These are phyloP conservation scores for Cryptococcus sp. DNA, from an alignment of 1,284 basidiomycete genomes.

Conservation along the genomic window DNA sequence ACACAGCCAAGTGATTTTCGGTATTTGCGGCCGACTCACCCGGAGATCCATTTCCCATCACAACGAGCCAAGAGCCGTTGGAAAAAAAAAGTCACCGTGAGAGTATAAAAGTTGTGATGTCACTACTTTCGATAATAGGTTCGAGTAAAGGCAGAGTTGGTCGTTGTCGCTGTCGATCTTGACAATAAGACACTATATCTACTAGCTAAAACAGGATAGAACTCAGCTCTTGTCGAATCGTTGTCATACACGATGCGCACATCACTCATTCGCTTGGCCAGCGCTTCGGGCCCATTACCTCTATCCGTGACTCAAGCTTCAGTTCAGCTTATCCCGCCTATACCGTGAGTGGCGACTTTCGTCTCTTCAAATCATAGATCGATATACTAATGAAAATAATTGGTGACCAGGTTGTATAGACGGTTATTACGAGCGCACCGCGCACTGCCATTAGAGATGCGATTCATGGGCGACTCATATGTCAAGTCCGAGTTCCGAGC, in stretches of 20 bases:
- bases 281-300: slow-evolving; percentile 63
- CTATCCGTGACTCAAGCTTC: slow-evolving; percentile 62
- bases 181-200: neutral
- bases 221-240: neutral
- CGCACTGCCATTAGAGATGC: slow-evolving; percentile 73
- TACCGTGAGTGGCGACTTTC: slow-evolving; percentile 62
- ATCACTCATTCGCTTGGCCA: slow-evolving; percentile 26
- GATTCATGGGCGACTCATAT: slow-evolving; percentile 81
- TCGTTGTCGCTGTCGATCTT: neutral
- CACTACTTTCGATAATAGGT: neutral
- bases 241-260: slow-evolving; percentile 21
- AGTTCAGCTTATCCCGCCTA: slow-evolving; percentile 73
- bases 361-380: neutral
- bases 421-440: slow-evolving; percentile 77
- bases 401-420: slow-evolving; percentile 67
- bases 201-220: neutral
- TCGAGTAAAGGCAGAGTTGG: neutral
- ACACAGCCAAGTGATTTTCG: too few relatives aligned
- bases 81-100: too few relatives aligned
- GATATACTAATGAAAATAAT: neutral
- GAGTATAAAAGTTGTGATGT: neutral
- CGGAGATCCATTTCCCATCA: too few relatives aligned
- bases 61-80: too few relatives aligned
- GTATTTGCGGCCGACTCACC: too few relatives aligned
- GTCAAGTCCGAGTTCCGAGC: slow-evolving; percentile 86